These are phyloP conservation scores for Avena eriantha DNA, from an alignment of 176 grass and related monocot genomes.

Conservation along the genomic window DNA sequence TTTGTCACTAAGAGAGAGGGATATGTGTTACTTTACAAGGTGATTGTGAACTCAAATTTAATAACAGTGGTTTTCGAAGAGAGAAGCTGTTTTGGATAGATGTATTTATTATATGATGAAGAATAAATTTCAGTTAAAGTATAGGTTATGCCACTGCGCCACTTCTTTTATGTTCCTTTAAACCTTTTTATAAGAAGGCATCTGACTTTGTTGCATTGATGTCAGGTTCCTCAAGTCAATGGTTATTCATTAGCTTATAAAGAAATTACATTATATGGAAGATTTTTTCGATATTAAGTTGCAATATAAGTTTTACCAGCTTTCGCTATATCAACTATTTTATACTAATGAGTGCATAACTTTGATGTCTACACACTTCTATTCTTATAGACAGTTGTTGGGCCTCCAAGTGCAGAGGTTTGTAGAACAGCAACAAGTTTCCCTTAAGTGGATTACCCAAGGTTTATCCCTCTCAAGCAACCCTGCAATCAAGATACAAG, in stretches of 20 bases:
- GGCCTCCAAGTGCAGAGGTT: too few relatives aligned
- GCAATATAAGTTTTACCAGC: neutral
- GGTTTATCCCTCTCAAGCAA: too few relatives aligned
- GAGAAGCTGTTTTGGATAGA: neutral
- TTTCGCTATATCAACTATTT: neutral
- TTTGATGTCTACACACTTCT: too few relatives aligned
- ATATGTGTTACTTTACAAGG: neutral
- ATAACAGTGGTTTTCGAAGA: neutral
- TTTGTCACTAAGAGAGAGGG: neutral
- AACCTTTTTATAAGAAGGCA: neutral
- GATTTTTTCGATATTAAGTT: neutral
- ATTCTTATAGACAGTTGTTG: too few relatives aligned
- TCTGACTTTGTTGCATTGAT: neutral
- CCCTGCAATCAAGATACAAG: too few relatives aligned
- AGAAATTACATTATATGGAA: neutral
- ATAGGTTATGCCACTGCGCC: neutral
- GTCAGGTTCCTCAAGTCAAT: neutral
- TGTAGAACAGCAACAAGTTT: too few relatives aligned
- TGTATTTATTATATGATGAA: neutral
- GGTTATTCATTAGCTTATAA: neutral
- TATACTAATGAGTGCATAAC: neutral
- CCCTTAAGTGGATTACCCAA: too few relatives aligned
- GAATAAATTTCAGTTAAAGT: neutral
- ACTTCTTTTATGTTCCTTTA: neutral
- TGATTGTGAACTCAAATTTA: neutral